Conservation (phyloP, 768 basidiomycete species). For the Naganishia friedmannii region DNA sequence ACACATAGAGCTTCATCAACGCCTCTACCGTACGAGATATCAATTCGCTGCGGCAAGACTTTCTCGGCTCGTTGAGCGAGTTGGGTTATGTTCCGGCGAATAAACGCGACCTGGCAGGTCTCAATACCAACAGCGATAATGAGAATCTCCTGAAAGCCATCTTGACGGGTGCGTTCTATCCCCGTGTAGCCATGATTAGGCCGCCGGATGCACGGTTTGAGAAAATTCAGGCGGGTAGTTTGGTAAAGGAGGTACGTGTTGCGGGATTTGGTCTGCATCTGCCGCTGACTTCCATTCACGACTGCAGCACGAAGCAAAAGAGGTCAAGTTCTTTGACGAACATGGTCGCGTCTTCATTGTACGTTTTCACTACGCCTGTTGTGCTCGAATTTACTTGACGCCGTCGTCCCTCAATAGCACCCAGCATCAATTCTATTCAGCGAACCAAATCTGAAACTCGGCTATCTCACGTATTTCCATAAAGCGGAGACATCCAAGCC, state of each 20-base stretch:
- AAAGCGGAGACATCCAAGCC: constrained; percentile 75
- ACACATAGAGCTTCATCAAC: constrained; percentile 75
- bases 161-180: constrained; percentile 82
- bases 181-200: constrained; percentile 71
- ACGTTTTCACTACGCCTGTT: constrained; percentile 1
- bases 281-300: constrained; percentile 23
- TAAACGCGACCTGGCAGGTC: constrained; percentile 42
- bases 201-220: constrained; percentile 78
- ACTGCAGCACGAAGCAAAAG: constrained; percentile 65
- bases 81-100: constrained; percentile 62
- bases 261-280: not conserved
- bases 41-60: constrained; percentile 71
- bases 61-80: constrained; percentile 65
- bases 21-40: constrained; percentile 70
- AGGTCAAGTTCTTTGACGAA: constrained; percentile 77
- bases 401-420: constrained; percentile 53
- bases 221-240: constrained; percentile 74
- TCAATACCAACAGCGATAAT: constrained; percentile 67
- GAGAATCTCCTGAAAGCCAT: constrained; percentile 77
- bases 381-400: not conserved
- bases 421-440: constrained; percentile 77
- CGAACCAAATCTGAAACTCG: constrained; percentile 68
- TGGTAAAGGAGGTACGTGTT: constrained; percentile 63
- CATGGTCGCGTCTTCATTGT: constrained; percentile 53
- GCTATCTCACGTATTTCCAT: constrained; percentile 78